These are phyloP conservation scores for Powellomyces hirtus DNA, from an alignment of 192 early-diverging fungal genomes.

Conservation along the genomic window DNA sequence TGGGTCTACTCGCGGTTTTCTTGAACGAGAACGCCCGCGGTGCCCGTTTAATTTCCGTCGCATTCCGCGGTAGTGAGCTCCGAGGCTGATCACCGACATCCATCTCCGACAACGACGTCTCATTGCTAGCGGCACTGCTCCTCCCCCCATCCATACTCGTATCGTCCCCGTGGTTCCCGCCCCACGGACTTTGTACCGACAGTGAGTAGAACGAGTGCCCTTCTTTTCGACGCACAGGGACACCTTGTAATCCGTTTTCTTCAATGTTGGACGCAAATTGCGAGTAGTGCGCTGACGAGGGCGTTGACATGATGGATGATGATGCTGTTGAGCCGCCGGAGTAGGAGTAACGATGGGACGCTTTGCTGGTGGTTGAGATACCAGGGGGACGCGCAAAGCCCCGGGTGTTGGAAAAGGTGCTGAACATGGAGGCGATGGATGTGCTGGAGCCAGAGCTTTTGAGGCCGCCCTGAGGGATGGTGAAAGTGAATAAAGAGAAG, in stretches of 20 bases:
- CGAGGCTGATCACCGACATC: not conserved
- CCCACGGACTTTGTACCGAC: constrained; percentile 12
- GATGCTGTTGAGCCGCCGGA: constrained; percentile 22
- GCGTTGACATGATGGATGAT: constrained; percentile 12
- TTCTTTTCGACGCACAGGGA: constrained; percentile 21
- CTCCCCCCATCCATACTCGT: not conserved
- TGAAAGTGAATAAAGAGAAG: not conserved
- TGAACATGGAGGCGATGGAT: constrained; percentile 27
- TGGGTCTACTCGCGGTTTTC: not conserved
- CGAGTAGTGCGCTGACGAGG: constrained; percentile 9
- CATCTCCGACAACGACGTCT: not conserved
- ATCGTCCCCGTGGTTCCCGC: not conserved
- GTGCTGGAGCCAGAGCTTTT: constrained; percentile 14
- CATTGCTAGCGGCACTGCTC: not conserved
- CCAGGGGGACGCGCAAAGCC: constrained; percentile 6
- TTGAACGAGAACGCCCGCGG: constrained; percentile 14
- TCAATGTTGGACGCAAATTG: not conserved
- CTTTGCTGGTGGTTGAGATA: not conserved
- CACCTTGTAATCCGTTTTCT: not conserved
- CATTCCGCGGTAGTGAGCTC: constrained; percentile 11
- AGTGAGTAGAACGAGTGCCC: constrained; percentile 26
- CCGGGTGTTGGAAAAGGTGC: constrained; percentile 16
- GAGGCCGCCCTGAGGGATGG: not conserved
- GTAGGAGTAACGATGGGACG: constrained; percentile 11
- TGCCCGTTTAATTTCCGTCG: not conserved